phyloP scores from a whole-genome alignment of 768 basidiomycete species.

The Trametes sanguinea region DNA sequence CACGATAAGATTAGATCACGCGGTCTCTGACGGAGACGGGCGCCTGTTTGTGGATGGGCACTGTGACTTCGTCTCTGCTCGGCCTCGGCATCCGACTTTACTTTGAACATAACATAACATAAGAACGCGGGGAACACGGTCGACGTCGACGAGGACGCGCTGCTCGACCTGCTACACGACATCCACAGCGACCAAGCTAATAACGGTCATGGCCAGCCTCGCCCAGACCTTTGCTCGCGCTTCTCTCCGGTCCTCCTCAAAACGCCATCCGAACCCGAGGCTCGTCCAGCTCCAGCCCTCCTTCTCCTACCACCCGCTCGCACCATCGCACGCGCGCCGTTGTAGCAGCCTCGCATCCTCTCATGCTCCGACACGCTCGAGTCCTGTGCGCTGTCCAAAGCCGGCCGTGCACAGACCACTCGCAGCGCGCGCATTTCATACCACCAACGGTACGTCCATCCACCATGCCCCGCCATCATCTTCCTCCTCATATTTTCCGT shows the following conservation, averaged over 20 bases:
- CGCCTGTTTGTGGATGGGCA: background rate
- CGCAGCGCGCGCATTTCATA: conserved; percentile 10
- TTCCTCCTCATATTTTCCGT: background rate
- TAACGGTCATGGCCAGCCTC: conserved; percentile 1
- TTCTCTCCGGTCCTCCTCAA: background rate
- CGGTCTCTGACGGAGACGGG: background rate
- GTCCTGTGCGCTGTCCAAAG: too few relatives aligned
- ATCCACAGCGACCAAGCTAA: background rate
- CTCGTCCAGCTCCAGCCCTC: background rate
- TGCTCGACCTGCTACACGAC: background rate
- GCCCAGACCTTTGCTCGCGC: conserved; percentile 6
- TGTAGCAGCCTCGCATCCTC: background rate
- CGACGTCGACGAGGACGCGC: too few relatives aligned
- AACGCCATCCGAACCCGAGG: background rate
- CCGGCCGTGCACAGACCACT: background rate
- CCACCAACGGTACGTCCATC: conserved; percentile 1
- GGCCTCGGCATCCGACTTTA: too few relatives aligned
- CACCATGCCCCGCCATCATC: background rate
- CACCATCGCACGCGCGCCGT: background rate
- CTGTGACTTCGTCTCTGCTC: too few relatives aligned
- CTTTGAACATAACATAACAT: background rate
- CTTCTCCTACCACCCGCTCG: background rate
- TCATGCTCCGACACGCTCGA: background rate
- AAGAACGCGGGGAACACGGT: background rate
- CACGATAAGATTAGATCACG: background rate